Conservation (phyloP, 805 yeast genomes). For the Nadsonia fulvescens region DNA sequence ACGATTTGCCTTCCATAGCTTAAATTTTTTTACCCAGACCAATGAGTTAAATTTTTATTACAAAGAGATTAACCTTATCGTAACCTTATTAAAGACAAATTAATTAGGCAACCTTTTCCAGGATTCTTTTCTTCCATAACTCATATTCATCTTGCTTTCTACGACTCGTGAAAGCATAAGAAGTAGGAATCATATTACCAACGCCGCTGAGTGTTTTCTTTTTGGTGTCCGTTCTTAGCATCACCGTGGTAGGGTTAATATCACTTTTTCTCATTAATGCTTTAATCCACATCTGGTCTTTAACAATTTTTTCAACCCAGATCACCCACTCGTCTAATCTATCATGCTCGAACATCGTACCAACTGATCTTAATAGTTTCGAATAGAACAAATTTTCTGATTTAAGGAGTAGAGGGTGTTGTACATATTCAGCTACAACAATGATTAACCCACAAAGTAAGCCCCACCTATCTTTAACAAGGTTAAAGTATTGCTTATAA, state of each 20-base stretch:
- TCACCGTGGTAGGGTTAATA: slow-evolving; percentile 8
- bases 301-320: slow-evolving; percentile 18
- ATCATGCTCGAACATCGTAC: slow-evolving; percentile 4
- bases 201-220: slow-evolving; percentile 10
- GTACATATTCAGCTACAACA: slow-evolving; percentile 5
- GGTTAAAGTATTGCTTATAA: slow-evolving; percentile 13
- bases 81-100: too few species aligned
- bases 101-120: too few species aligned
- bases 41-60: too few species aligned
- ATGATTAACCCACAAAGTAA: slow-evolving; percentile 16
- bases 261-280: slow-evolving; percentile 10
- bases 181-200: slow-evolving; percentile 12
- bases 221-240: slow-evolving; percentile 5
- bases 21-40: too few species aligned
- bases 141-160: slow-evolving; percentile 7
- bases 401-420: slow-evolving; percentile 3
- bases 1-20: too few species aligned
- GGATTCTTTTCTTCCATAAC: too few species aligned
- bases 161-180: slow-evolving; percentile 8
- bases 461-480: slow-evolving; percentile 21
- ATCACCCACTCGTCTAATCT: slow-evolving; percentile 17
- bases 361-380: too few species aligned
- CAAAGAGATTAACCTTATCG: too few species aligned
- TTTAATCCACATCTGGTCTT: slow-evolving; percentile 18
- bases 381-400: slow-evolving; percentile 3